Evolutionary conservation across 352 stramenopile species (phyloP).

Genomic region (Pelagophyceae sp.): DNA sequence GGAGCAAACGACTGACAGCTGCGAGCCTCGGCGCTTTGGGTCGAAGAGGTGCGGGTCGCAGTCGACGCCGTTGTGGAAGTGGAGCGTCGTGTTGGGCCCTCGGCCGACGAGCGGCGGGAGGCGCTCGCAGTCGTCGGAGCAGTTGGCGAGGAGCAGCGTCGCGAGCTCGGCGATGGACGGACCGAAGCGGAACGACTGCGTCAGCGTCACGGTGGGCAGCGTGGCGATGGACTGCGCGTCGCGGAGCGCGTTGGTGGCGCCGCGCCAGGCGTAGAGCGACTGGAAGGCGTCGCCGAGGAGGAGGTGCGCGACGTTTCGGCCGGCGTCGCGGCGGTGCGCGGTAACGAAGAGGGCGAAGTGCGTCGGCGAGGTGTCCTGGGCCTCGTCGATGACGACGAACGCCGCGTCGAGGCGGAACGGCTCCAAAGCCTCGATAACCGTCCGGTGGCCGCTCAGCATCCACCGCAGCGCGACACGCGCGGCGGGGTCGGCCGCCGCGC

Average conservation of each 20-base stretch:
- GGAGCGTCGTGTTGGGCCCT: not conserved
- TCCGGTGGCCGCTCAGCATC: not conserved
- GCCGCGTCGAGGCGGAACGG: not conserved
- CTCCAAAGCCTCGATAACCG: not conserved
- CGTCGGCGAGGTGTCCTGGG: not conserved
- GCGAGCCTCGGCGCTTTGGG: not conserved
- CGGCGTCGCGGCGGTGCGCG: not conserved
- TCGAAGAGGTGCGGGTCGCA: not conserved
- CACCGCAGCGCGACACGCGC: not conserved
- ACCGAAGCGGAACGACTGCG: conserved; percentile 11
- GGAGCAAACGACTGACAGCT: not conserved
- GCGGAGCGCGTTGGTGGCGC: not conserved
- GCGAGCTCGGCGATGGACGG: not conserved
- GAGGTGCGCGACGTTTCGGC: not conserved
- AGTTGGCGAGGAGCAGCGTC: not conserved
- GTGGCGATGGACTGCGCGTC: not conserved
- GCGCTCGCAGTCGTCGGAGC: not conserved
- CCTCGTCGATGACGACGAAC: not conserved
- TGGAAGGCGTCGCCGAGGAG: conserved; percentile 7
- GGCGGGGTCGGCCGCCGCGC: too few species aligned
- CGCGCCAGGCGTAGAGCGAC: conserved; percentile 14
- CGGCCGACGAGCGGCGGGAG: not conserved
- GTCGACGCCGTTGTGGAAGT: not conserved
- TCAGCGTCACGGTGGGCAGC: not conserved
- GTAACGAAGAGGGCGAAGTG: conserved; percentile 10